Base-by-base conservation (phyloP, 164 flowering plant species). In the Stephania japonica region DNA sequence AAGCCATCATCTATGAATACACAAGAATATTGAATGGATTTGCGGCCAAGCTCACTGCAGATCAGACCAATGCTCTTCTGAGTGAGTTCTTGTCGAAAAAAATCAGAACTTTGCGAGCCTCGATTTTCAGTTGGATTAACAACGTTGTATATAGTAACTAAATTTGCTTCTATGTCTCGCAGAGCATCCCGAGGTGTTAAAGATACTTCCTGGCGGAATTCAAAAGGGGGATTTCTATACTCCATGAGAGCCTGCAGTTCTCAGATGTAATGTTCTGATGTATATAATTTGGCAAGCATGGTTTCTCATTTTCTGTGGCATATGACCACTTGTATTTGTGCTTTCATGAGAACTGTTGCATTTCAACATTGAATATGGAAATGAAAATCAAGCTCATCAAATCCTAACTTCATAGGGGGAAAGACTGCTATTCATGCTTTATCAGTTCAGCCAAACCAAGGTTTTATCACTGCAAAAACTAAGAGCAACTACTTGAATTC, bases 1-100 rank as follows among this genome's bases (percentile, higher is more conserved):
- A 56, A 56, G 62, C 62, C 19, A 56, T 56, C 62, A 11, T 56
- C n/a, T 56, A 56, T 56, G 62, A 56, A 14, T 56, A 47, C 53
- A 47, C 53, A 47, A 47, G 53, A 47, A 47, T 14, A 47, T 12
- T 47, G 4, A 47, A 47, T 56, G 62, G 62, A 56, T 56, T 56
- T 14, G 62, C 62, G 19, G 62, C 62, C n/a, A 56, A 56, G 62
- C 62, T 56, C 21, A 56, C 62, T 56, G n/a, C 62, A 56, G 62
- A 56, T 6, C 62, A 56, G 21, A 56, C 16, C 21, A 56, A 56
- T 19, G 62, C 62, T 56, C 62, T 56, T 56, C 62, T 18, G 19
- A 56, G 62, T 56, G 19, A 16, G 62, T 56, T 18, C 19, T 4
- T 50, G 19, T 13, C 23, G 38, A 32, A 4, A 32, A n/a, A n/a